Evolutionary conservation across 768 basidiomycete genomes (phyloP), one percentile per base, ranked within the genome.

Genomic region (Amyloporia xantha): DNA sequence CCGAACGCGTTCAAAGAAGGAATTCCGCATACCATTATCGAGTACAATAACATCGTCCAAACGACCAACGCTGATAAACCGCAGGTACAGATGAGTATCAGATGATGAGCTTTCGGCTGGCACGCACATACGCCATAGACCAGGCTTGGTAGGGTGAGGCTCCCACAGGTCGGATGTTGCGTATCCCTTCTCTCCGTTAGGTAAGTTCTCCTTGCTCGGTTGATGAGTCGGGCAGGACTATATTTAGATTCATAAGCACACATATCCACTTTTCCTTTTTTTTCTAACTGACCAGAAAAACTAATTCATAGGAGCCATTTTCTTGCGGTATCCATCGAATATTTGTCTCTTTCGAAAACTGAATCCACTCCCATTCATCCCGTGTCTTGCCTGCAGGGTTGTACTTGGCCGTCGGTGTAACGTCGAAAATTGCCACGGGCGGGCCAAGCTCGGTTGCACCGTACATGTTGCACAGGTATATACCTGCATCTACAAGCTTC

Each of bases 1-100:
- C 38, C 11, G 39, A 4, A 41, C 48, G 5, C 13, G 24, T n/a
- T 3, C 26, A n/a, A n/a, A n/a, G n/a, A n/a, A n/a, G n/a, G n/a
- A n/a, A n/a, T n/a, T n/a, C n/a, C n/a, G n/a, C 48, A n/a, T 19
- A 50, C 54, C 55, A 12, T 48, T 47, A 15, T 49, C 35, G 25
- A 54, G 48, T 54, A 72, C 65, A 48, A 75, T 71, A 48, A 72
- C 72, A 44, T 76, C 74, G 48, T 76, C 73, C n/a, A 48, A 52
- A 13, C 71, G 59, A 7, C 71, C 72, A 45, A 53, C 51, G 27
- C 63, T 53, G 56, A 42, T 19, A n/a, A 7, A 39, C 6, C 30
- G 30, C 7, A 33, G 30, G 15, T 7, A 7, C 30, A 33, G 15
- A 15, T 7, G 15, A 7, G 30, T 33, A 33, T 15, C 9, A 33